Conservation (phyloP, 176 grass and related monocot species). For the Rhynchospora breviuscula region DNA sequence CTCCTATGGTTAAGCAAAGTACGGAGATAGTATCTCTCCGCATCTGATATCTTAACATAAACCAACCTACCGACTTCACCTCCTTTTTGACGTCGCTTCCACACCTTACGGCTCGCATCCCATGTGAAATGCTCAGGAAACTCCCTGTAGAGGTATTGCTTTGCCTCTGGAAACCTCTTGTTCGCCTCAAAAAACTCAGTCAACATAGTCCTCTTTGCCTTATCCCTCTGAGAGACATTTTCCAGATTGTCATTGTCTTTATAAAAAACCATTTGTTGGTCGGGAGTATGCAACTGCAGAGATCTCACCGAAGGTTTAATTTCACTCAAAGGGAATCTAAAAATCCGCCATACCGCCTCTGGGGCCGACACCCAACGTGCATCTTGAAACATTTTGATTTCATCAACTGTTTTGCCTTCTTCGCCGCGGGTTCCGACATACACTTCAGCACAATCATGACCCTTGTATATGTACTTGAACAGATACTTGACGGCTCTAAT, state of each 20-base stretch:
- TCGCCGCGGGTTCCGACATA: not conserved
- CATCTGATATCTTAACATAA: not conserved
- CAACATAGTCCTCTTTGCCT: not conserved
- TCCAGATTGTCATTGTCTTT: not conserved
- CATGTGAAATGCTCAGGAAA: too few species aligned
- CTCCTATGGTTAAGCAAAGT: too few species aligned
- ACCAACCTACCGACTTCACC: not conserved
- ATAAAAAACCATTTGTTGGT: not conserved
- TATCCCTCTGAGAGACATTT: not conserved
- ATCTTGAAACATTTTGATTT: slow-evolving; percentile 11
- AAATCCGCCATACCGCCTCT: slow-evolving; percentile 14
- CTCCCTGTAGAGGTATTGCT: too few species aligned
- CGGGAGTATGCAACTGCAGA: not conserved
- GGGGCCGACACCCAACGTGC: slow-evolving; percentile 1
- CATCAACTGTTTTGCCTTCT: not conserved
- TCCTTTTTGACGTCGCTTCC: not conserved
- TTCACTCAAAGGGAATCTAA: not conserved
- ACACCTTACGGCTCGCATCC: not conserved
- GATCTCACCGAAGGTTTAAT: slow-evolving; percentile 2
- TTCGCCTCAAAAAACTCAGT: too few species aligned
- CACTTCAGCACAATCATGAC: not conserved
- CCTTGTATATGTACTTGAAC: slow-evolving; percentile 27
- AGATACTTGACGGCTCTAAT: slow-evolving; percentile 23
- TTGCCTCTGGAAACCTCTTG: too few species aligned
- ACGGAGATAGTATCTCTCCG: not conserved